phyloP scores from a whole-genome alignment of 164 flowering plant species.

The Taxillus chinensis region DNA sequence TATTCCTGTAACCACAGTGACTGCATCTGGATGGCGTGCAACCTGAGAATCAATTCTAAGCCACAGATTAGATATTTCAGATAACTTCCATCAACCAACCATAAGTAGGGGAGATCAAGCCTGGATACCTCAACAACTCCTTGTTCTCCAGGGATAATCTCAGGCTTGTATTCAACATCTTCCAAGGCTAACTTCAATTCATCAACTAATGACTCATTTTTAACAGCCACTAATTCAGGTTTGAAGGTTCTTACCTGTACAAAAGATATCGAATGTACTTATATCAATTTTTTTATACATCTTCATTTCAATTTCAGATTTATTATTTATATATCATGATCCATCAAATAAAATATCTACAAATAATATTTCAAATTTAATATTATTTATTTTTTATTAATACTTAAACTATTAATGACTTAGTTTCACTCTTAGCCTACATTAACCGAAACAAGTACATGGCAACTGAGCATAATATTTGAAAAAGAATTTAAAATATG shows the following conservation, averaged over 20 bases:
- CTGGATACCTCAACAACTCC: conserved; percentile 76
- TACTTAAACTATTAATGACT: too few relatives aligned
- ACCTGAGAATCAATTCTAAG: conserved; percentile 41
- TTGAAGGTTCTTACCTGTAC: conserved; percentile 70
- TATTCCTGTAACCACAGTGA: conserved; percentile 93
- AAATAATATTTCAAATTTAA: too few relatives aligned
- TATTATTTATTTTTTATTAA: too few relatives aligned
- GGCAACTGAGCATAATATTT: too few relatives aligned
- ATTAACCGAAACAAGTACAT: too few relatives aligned
- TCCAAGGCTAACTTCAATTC: conserved; percentile 89
- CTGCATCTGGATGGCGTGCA: conserved; percentile 96
- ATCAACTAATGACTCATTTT: conserved; percentile 57
- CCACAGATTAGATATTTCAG: neutral
- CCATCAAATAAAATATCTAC: too few relatives aligned
- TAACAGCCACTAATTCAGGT: conserved; percentile 78
- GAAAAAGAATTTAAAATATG: too few relatives aligned
- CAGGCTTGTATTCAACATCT: conserved; percentile 73
- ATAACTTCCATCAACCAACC: conserved; percentile 6
- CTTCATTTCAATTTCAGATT: too few relatives aligned
- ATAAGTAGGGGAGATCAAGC: neutral
- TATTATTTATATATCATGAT: too few relatives aligned
- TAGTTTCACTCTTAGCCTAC: too few relatives aligned
- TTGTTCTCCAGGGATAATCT: conserved; percentile 90
- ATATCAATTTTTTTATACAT: neutral
- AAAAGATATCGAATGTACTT: too few relatives aligned